Evolutionary conservation across 345 rosid species (phyloP).

Genomic region (Melastoma malabathricum): DNA sequence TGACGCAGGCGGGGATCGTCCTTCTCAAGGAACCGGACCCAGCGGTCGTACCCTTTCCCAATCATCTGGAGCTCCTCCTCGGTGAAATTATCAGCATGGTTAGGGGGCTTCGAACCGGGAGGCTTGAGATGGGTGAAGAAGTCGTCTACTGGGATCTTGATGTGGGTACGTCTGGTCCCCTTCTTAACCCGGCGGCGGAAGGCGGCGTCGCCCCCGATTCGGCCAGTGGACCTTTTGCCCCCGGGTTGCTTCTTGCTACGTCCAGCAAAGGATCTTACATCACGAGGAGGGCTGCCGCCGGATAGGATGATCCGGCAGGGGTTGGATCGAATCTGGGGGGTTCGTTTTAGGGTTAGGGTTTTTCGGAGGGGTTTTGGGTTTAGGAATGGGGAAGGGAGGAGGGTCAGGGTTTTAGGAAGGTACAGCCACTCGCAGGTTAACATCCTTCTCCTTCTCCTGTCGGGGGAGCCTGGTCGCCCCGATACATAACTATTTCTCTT

Average conservation of each 20-base stretch:
- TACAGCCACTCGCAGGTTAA: slow-evolving; percentile 7
- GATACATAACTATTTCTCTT: too few species aligned
- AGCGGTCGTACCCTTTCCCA: slow-evolving; percentile 81
- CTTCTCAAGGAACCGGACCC: slow-evolving; percentile 83
- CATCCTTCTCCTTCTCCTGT: too few species aligned
- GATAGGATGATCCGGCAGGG: slow-evolving; percentile 11
- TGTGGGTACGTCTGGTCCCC: slow-evolving; percentile 26
- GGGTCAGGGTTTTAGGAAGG: slow-evolving; percentile 69
- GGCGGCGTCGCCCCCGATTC: slow-evolving; percentile 42
- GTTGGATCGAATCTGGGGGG: not conserved
- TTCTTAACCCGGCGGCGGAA: slow-evolving; percentile 35
- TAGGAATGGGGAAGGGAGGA: slow-evolving; percentile 14
- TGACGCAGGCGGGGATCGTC: slow-evolving; percentile 80
- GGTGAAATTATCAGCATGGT: slow-evolving; percentile 62
- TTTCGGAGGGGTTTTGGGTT: slow-evolving; percentile 4
- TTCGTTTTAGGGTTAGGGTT: not conserved
- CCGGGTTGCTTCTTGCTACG: slow-evolving; percentile 76
- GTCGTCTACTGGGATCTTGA: slow-evolving; percentile 37
- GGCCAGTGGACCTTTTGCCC: slow-evolving; percentile 33
- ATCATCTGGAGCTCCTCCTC: slow-evolving; percentile 71
- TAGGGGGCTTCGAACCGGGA: slow-evolving; percentile 18
- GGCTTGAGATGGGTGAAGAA: slow-evolving; percentile 54
- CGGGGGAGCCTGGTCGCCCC: too few species aligned
- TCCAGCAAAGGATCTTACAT: slow-evolving; percentile 57
- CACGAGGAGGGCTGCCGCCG: slow-evolving; percentile 14